Evolutionary conservation across 345 rosid species (phyloP), one percentile per base, ranked within the genome.

Genomic region (Aquilaria sinensis): DNA sequence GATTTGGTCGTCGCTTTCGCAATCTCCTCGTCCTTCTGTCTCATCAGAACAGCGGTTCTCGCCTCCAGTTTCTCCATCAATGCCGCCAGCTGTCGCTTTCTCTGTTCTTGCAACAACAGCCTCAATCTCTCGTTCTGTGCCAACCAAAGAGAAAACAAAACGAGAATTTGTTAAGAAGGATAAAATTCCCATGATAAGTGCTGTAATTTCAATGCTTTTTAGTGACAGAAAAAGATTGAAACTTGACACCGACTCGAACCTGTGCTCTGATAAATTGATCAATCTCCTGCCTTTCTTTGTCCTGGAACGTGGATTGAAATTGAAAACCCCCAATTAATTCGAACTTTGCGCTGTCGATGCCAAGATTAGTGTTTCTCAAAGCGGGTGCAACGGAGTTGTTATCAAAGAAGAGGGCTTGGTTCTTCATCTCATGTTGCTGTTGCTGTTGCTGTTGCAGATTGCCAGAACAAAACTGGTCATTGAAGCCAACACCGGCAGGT

Each of bases 11-110:
- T 61, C 0, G 88, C 96, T 48, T 65, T 72, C 0, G 77, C 73
- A 34, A 92, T 77, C 63, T 87, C 87, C 57, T 82, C 82, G 31
- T 92, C 89, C 53, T 81, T 92, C 41, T 80, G 86, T 15, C 70
- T 68, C 57, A 92, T 51, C 1, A 85, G 41, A 65, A 67, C 5
- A 6, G 65, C 56, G 3, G 83, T 79, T 67, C 70, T 79, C 0
- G 64, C 47, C 47, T 84, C 96, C 50, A 78, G 66, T 23, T 63
- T 76, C 63, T 73, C 77, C 15, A 78, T 10, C 7, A 87, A 10
- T 47, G 66, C 34, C 31, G 48, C 81, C 53, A 73, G 34, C 29
- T 80, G 89, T 7, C 70, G 86, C 72, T 58, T 82, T 57, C 85
- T 81, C 69, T 83, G 95, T 63, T 82, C 85, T 72, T 79, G 79